Percentiles rank a stretch among this genome's conserved stretches.
Conservation (phyloP, 805 yeast genomes). For the Candida methanosorbosa region DNA sequence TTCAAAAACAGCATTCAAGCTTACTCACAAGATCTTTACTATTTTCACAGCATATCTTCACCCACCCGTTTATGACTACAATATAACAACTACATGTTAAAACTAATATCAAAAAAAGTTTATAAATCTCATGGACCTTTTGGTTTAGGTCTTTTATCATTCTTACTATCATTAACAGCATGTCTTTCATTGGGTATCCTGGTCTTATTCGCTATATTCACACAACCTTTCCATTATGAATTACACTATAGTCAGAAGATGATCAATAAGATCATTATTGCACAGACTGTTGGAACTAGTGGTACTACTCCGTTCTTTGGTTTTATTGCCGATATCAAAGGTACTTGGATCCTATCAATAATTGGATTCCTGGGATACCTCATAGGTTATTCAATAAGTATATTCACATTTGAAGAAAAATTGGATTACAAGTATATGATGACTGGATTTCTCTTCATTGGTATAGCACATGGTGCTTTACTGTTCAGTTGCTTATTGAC, state of each 20-base stretch:
- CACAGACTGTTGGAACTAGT: slow-evolving; percentile 76
- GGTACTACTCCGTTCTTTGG: slow-evolving; percentile 76
- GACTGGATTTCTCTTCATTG: slow-evolving; percentile 48
- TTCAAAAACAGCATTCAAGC: no score
- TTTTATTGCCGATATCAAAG: slow-evolving; percentile 70
- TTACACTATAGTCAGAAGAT: slow-evolving; percentile 54
- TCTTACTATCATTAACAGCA: slow-evolving; percentile 18
- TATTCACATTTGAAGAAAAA: slow-evolving; percentile 24
- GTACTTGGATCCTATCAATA: slow-evolving; percentile 63
- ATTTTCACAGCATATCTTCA: no score
- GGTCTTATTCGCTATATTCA: slow-evolving; percentile 47
- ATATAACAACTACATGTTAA: no score
- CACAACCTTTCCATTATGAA: slow-evolving; percentile 52
- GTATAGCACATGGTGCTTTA: slow-evolving; percentile 62
- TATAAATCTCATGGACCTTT: slow-evolving; percentile 15
- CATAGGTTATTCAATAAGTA: slow-evolving; percentile 52
- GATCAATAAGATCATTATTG: slow-evolving; percentile 64
- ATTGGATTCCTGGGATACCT: slow-evolving; percentile 53
- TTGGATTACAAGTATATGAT: slow-evolving; percentile 31
- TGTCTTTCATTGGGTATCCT: slow-evolving; percentile 23
- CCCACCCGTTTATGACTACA: no score
- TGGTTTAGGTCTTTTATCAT: slow-evolving; percentile 13
- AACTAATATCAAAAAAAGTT: slow-evolving; percentile 1
- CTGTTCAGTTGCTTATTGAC: slow-evolving; percentile 63
- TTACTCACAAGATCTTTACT: no score